Evolutionary conservation across 2,329 filamentous ascomycete species (phyloP).

Genomic region (Sarocladium brachiariae): DNA sequence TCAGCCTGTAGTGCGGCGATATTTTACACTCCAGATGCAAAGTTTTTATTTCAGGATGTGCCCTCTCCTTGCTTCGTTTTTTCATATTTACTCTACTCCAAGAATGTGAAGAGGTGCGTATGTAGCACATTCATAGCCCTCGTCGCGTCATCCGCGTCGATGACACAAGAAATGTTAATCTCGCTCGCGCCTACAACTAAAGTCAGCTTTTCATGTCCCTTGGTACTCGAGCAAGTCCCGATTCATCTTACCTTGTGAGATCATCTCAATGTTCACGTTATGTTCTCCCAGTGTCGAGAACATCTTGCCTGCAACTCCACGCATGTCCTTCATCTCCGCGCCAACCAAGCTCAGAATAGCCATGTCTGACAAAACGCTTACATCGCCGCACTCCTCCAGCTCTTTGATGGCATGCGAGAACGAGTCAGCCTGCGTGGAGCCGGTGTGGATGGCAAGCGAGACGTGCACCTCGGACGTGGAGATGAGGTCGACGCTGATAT

Average conservation of each 20-base stretch:
- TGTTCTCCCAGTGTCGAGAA: conserved; percentile 91
- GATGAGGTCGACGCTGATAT: conserved; percentile 90
- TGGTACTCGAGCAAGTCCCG: background rate
- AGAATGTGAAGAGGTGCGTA: conserved; percentile 92
- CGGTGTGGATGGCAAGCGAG: conserved; percentile 89
- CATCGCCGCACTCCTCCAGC: conserved; percentile 74
- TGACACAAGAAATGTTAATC: conserved; percentile 98
- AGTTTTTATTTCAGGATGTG: conserved; percentile 1
- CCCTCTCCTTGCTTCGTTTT: too few relatives aligned
- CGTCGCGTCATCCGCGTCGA: conserved; percentile 83
- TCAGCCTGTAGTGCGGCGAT: too few relatives aligned
- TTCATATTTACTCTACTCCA: conserved; percentile 49
- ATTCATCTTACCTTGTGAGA: conserved; percentile 72
- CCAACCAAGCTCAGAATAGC: conserved; percentile 93
- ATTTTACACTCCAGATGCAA: too few relatives aligned
- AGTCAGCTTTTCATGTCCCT: background rate
- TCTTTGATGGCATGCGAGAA: conserved; percentile 64
- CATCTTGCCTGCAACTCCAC: conserved; percentile 88
- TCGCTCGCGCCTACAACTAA: conserved; percentile 74
- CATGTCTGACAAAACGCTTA: conserved; percentile 87
- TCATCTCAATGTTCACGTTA: conserved; percentile 98
- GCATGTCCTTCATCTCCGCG: conserved; percentile 96
- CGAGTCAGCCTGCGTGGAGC: conserved; percentile 54
- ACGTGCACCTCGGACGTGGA: conserved; percentile 96
- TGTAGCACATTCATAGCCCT: conserved; percentile 94